Evolutionary conservation across 345 rosid genomes (phyloP).

Genomic region (Luvunga scandens): DNA sequence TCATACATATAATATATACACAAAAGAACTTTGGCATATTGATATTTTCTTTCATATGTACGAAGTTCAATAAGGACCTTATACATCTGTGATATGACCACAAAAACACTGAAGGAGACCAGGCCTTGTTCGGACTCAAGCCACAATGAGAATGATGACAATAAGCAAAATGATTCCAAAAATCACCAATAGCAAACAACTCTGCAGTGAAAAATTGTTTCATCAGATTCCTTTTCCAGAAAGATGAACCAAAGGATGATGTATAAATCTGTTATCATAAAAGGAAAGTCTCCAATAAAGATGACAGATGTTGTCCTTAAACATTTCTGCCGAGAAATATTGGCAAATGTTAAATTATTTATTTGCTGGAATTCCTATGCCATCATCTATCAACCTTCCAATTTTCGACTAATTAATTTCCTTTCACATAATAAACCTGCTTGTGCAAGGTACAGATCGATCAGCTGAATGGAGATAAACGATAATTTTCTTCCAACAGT

Average conservation of each 20-base stretch:
- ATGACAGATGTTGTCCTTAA: background rate
- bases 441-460: background rate
- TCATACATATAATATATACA: background rate
- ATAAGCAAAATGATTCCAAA: constrained; percentile 65
- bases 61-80: background rate
- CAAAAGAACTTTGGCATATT: background rate
- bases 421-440: background rate
- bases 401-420: background rate
- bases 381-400: background rate
- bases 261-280: background rate
- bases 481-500: too few species aligned
- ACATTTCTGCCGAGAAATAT: background rate
- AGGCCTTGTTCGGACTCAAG: constrained; percentile 24
- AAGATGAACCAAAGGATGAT: background rate
- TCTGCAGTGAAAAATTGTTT: constrained; percentile 37
- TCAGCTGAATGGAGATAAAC: background rate
- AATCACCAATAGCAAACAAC: constrained; percentile 63
- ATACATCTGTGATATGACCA: background rate
- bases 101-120: background rate
- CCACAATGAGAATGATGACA: constrained; percentile 52
- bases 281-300: background rate
- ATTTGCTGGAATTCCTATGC: background rate
- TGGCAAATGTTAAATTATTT: background rate
- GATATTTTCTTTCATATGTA: background rate
- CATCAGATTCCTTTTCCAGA: background rate